Conservation (phyloP, 306 rosid genomes). For the Parietaria judaica region DNA sequence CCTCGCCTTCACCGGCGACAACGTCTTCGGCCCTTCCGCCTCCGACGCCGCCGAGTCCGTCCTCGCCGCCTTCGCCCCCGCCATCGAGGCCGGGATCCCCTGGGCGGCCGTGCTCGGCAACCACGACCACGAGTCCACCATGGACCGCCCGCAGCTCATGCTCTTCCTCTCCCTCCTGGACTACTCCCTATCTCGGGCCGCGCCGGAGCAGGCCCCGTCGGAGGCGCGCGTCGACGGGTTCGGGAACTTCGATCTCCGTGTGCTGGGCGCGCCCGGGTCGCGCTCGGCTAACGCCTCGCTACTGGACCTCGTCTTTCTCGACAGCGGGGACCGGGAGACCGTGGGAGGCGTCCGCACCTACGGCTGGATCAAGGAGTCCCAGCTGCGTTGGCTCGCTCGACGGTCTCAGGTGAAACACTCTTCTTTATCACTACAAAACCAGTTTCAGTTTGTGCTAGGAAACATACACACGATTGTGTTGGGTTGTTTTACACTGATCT, state of each 20-base stretch:
- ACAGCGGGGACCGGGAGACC: constrained; percentile 66
- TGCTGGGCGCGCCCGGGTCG: constrained; percentile 79
- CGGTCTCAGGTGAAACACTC: no score
- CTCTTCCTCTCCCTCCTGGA: constrained; percentile 78
- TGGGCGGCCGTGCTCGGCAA: constrained; percentile 96
- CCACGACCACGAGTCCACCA: constrained; percentile 88
- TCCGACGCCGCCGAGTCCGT: constrained; percentile 82
- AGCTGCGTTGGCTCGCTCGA: constrained; percentile 66
- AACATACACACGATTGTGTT: no score
- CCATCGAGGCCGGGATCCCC: constrained; percentile 69
- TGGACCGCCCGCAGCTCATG: constrained; percentile 80
- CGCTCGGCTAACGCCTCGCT: constrained; percentile 58
- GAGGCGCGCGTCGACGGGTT: constrained; percentile 58
- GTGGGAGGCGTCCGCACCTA: constrained; percentile 70
- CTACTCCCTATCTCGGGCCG: constrained; percentile 67
- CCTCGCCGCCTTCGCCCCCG: constrained; percentile 73
- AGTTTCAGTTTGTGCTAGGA: no score
- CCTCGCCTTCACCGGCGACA: constrained; percentile 89
- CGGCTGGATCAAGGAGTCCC: constrained; percentile 85
- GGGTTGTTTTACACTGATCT: no score
- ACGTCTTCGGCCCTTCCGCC: constrained; percentile 74
- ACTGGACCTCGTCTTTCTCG: constrained; percentile 82
- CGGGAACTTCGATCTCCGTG: constrained; percentile 66
- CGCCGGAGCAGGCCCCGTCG: constrained; percentile 18
- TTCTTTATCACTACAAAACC: no score